Percentiles rank a stretch among this genome's conserved stretches.
phyloP scores from a whole-genome alignment of 1,284 basidiomycete species.

The Ceratobasidium sp. region DNA sequence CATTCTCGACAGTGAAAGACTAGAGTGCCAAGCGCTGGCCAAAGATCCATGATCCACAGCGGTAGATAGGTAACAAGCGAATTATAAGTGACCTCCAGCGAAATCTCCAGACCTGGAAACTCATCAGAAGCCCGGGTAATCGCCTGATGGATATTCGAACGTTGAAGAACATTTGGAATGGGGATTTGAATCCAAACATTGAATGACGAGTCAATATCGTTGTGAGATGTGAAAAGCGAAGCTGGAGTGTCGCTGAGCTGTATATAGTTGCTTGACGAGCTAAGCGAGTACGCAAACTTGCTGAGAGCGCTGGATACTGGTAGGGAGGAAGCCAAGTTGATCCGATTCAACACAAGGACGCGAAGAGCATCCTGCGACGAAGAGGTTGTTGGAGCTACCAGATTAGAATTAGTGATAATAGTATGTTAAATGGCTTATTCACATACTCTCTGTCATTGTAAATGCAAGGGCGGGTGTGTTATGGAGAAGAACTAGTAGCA shows the following conservation, averaged over 20 bases:
- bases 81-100: not conserved
- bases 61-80: not conserved
- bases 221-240: not conserved
- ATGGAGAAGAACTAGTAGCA: no score
- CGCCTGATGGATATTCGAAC: not conserved
- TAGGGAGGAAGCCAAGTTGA: not conserved
- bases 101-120: slow-evolving; percentile 8
- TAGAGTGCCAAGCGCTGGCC: not conserved
- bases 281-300: not conserved
- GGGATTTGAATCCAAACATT: slow-evolving; percentile 9
- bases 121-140: not conserved
- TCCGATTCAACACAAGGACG: no score
- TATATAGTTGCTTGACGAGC: not conserved
- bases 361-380: no score
- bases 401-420: no score
- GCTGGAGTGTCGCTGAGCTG: not conserved
- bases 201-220: not conserved
- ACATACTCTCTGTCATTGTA: no score
- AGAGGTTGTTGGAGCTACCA: no score
- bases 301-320: not conserved
- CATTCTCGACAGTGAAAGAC: slow-evolving; percentile 2
- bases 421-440: no score
- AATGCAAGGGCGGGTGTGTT: no score
- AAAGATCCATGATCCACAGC: not conserved
- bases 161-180: not conserved